Conservation (phyloP, 192 early-diverging fungal species). For the Rhizophagus clarus region DNA sequence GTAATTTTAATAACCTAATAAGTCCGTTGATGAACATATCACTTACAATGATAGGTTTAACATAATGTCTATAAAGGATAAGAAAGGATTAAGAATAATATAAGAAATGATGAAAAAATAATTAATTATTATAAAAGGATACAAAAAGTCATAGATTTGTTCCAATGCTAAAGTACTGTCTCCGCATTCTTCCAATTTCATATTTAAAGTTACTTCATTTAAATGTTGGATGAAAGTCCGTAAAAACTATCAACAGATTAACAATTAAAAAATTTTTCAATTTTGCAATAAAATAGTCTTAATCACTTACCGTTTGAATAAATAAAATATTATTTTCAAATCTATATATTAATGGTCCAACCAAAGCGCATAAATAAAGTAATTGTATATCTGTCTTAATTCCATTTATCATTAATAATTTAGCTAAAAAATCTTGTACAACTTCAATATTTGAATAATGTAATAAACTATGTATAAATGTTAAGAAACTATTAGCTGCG, state of each 20-base stretch:
- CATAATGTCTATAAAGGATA: constrained; percentile 12
- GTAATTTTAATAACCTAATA: constrained; percentile 15
- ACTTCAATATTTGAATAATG: constrained; percentile 75
- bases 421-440: constrained; percentile 36
- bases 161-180: constrained; percentile 25
- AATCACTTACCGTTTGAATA: background rate
- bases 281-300: background rate
- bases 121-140: background rate
- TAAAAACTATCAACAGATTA: constrained; percentile 15
- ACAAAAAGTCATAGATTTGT: constrained; percentile 34
- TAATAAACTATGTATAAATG: constrained; percentile 70
- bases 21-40: background rate
- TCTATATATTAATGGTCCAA: constrained; percentile 74
- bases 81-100: background rate
- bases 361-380: constrained; percentile 68
- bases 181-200: constrained; percentile 5
- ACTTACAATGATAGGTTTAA: constrained; percentile 6
- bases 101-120: background rate
- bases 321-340: constrained; percentile 51
- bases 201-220: constrained; percentile 7
- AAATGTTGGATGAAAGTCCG: constrained; percentile 8
- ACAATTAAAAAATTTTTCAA: background rate
- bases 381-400: constrained; percentile 71
- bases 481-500: constrained; percentile 70
- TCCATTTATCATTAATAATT: constrained; percentile 12